phyloP scores from a whole-genome alignment of 139 green algal species.

The Chlamydomonas sp. region DNA sequence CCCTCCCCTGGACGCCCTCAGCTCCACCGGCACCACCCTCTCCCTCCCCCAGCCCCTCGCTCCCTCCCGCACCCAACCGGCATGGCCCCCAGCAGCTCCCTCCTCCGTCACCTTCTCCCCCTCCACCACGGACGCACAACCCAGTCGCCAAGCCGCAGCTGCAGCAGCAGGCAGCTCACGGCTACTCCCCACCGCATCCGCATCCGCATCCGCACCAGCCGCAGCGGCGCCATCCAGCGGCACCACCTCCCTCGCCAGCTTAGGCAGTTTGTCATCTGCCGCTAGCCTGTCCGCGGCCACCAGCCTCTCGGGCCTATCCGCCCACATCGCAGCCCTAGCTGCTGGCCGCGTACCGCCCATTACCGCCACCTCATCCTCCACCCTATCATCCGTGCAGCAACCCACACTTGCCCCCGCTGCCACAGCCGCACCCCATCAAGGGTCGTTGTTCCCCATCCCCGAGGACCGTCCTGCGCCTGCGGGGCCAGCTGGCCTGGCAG shows the following conservation, averaged over 20 bases:
- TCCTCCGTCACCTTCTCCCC: too few species aligned
- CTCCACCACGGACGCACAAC: too few species aligned
- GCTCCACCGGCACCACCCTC: neutral
- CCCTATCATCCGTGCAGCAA: neutral
- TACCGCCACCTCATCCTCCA: neutral
- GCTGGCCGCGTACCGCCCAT: neutral
- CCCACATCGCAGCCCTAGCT: neutral
- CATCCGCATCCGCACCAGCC: neutral
- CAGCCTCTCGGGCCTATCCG: slow-evolving; percentile 13
- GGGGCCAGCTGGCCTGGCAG: neutral
- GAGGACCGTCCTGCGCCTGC: neutral
- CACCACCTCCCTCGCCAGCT: neutral
- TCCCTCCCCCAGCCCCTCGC: too few species aligned
- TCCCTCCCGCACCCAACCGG: too few species aligned
- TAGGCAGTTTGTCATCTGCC: neutral
- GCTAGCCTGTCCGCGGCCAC: neutral
- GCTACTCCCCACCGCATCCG: too few species aligned
- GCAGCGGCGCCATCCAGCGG: neutral
- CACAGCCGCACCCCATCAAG: neutral
- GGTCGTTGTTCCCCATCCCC: slow-evolving; percentile 9
- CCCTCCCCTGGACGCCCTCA: neutral
- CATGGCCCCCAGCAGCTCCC: too few species aligned
- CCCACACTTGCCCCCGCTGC: neutral
- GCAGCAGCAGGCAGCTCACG: too few species aligned
- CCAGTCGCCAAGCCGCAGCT: too few species aligned